Evolutionary conservation across 805 yeast genomes (phyloP).

Genomic region (Starmerella kuoi): DNA sequence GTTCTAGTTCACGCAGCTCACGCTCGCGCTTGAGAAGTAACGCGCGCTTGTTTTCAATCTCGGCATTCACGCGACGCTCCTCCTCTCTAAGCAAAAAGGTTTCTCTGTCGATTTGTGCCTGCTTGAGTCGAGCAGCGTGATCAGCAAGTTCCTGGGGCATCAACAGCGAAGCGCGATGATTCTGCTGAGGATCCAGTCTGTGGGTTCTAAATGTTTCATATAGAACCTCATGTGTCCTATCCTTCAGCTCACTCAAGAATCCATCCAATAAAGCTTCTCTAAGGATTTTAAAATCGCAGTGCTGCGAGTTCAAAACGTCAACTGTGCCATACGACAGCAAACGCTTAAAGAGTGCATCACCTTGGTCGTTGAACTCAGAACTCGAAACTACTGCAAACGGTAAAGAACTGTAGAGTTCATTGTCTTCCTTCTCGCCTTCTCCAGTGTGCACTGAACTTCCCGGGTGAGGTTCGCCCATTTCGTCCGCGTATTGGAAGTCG

Average conservation of each 20-base stretch:
- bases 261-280: slow-evolving; percentile 71
- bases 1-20: slow-evolving; percentile 32
- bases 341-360: slow-evolving; percentile 59
- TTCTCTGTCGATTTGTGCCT: slow-evolving; percentile 34
- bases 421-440: slow-evolving; percentile 15
- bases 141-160: slow-evolving; percentile 32
- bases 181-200: slow-evolving; percentile 20
- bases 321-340: slow-evolving; percentile 83
- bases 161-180: slow-evolving; percentile 24
- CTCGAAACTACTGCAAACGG: slow-evolving; percentile 62
- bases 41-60: slow-evolving; percentile 30
- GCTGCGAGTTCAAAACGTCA: slow-evolving; percentile 75
- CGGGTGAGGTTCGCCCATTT: slow-evolving; percentile 26
- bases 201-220: slow-evolving; percentile 51
- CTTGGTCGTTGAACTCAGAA: slow-evolving; percentile 53
- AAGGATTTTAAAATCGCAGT: slow-evolving; percentile 74
- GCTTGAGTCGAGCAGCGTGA: slow-evolving; percentile 31
- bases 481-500: slow-evolving; percentile 60
- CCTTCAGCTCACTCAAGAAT: slow-evolving; percentile 73
- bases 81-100: slow-evolving; percentile 30
- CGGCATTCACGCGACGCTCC: slow-evolving; percentile 30
- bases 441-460: not conserved
- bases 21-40: slow-evolving; percentile 31
- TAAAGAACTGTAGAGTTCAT: slow-evolving; percentile 39
- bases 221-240: slow-evolving; percentile 62